Conservation (phyloP, 163 green algal genomes). For the Prototheca wickerhamii region DNA sequence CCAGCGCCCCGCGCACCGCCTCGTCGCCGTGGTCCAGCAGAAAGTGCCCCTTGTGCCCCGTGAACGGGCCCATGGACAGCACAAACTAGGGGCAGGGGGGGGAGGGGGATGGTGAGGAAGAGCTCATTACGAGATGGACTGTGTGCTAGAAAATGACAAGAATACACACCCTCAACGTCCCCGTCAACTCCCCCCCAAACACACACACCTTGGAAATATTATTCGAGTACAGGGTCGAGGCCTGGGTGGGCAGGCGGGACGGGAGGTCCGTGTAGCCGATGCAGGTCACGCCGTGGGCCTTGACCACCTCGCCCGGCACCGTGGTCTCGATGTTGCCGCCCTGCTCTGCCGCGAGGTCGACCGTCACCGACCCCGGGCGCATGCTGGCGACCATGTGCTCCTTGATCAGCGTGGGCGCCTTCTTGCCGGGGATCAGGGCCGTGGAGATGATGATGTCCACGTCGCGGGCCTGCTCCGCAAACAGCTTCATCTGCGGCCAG, state of each 20-base stretch:
- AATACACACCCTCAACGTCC: background rate
- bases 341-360: conserved; percentile 82
- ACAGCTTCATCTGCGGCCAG: conserved; percentile 49
- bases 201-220: conserved; percentile 75
- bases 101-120: background rate
- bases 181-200: background rate
- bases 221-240: conserved; percentile 76
- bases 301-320: conserved; percentile 46
- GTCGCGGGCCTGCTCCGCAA: conserved; percentile 66
- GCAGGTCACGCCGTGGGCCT: conserved; percentile 52
- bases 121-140: background rate
- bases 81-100: conserved; percentile 48
- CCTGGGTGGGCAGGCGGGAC: conserved; percentile 67
- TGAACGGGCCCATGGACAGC: conserved; percentile 77
- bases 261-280: conserved; percentile 89
- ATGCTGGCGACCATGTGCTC: conserved; percentile 75
- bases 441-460: conserved; percentile 91
- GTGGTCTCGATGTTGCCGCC: conserved; percentile 85
- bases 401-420: conserved; percentile 70
- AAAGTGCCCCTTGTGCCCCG: conserved; percentile 66
- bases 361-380: conserved; percentile 56
- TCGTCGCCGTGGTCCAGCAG: conserved; percentile 77
- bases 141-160: too few relatives aligned
- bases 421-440: conserved; percentile 76
- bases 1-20: conserved; percentile 59